Base-by-base conservation (phyloP, 495 filamentous ascomycete species). In the Symbiotaphrina buchneri region DNA sequence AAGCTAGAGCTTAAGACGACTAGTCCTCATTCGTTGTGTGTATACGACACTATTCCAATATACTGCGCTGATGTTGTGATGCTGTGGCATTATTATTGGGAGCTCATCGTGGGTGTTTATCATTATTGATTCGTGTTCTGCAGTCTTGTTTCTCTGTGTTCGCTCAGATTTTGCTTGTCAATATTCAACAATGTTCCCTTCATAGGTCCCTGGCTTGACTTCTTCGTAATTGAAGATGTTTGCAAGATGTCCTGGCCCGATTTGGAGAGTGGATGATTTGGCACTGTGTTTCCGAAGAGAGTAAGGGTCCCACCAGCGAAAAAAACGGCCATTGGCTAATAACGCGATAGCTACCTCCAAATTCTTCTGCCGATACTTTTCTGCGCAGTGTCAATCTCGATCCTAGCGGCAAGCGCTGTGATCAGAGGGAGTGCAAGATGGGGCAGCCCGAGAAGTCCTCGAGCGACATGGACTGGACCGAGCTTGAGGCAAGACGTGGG, bases 211-310 rank as follows among this genome's bases (percentile, higher is more conserved):
- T n/a, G n/a, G n/a, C n/a, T n/a, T n/a, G n/a, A n/a, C n/a, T n/a
- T n/a, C n/a, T n/a, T n/a, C n/a, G n/a, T n/a, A n/a, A n/a, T n/a
- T n/a, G 35, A 32, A 10, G 39, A 71, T 74, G 70, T 75, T 84
- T 46, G 71, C 68, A 47, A 62, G 68, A 42, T 97, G 87, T 50
- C 47, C 63, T 42, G 69, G 69, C 48, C 77, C 81, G 28, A 57
- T 82, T 43, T 97, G 87, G 87, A 64, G 58, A 42, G 54, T 63
- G 36, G 87, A 97, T 53, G 90, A 97, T 53, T 74, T 97, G 47
- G 74, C 76, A 7, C 54, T 48, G 30, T 95, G 90, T 53, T 84
- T 97, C 46, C 73, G 81, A 45, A 68, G 65, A 57, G 81, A 90
- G 85, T 93, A 53, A 52, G n/a, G 19, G 13, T 19, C 6, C 27